phyloP scores from a whole-genome alignment of 2,329 filamentous ascomycete species.

The Colletotrichum euphorbiae region DNA sequence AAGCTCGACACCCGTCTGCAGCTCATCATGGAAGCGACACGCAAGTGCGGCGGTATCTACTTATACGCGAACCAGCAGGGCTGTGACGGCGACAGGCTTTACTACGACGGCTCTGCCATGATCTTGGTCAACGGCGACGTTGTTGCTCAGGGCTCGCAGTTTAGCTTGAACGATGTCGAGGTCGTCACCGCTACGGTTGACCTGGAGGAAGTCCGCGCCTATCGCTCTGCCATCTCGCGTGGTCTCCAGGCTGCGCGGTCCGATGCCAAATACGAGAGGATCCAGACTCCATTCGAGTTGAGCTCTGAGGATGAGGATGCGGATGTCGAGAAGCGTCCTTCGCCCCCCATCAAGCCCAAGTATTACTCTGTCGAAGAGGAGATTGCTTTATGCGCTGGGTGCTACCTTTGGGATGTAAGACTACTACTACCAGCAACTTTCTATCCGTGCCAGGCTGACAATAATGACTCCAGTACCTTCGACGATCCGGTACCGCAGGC shows the following conservation, averaged over 20 bases:
- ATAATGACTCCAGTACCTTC: constrained; percentile 22
- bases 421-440: not conserved
- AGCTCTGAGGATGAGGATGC: constrained; percentile 54
- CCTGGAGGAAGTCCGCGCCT: constrained; percentile 76
- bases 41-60: constrained; percentile 56
- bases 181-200: constrained; percentile 75
- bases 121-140: constrained; percentile 73
- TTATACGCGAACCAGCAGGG: constrained; percentile 66
- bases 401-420: constrained; percentile 70
- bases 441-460: constrained; percentile 2
- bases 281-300: constrained; percentile 52
- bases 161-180: constrained; percentile 71
- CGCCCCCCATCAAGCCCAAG: constrained; percentile 57
- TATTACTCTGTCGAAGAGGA: constrained; percentile 74
- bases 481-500: constrained; percentile 54
- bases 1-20: constrained; percentile 74
- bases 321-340: constrained; percentile 53
- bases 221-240: constrained; percentile 66
- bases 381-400: constrained; percentile 73
- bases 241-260: constrained; percentile 67
- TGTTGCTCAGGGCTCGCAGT: constrained; percentile 52
- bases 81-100: constrained; percentile 68
- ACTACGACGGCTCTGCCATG: constrained; percentile 65
- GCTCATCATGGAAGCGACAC: constrained; percentile 74
- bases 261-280: constrained; percentile 57